A percentile compares a stretch with the other conserved stretches of the same genome.
These are phyloP conservation scores for Isatis tinctoria DNA, from an alignment of 345 rosid genomes.

Conservation along the genomic window DNA sequence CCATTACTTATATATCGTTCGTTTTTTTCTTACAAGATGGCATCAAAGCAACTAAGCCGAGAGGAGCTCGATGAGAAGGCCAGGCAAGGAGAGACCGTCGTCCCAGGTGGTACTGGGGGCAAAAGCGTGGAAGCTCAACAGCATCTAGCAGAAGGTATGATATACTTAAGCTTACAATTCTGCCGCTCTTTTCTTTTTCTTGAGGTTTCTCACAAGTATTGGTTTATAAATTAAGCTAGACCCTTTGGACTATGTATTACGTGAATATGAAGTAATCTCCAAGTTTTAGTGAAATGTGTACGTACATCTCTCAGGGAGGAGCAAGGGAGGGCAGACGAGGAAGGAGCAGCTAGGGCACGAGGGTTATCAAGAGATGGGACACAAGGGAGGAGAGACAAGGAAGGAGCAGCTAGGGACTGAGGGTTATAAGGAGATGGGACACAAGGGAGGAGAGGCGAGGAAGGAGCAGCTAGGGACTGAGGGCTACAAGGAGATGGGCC, in stretches of 20 bases:
- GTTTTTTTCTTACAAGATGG: constrained; percentile 24
- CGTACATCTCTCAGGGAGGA: constrained; percentile 28
- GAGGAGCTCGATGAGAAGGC: constrained; percentile 63
- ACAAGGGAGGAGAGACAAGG: constrained; percentile 50
- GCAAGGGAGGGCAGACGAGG: constrained; percentile 53
- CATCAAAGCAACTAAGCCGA: constrained; percentile 43
- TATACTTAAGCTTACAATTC: not conserved
- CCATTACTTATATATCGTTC: not conserved
- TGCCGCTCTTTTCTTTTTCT: not conserved
- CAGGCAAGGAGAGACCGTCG: constrained; percentile 65
- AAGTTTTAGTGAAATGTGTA: not conserved
- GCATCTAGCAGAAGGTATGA: constrained; percentile 70
- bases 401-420: constrained; percentile 66
- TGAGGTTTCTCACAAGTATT: not conserved
- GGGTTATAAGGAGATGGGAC: constrained; percentile 68
- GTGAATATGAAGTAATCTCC: not conserved
- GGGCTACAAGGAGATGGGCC: constrained; percentile 57
- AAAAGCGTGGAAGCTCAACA: constrained; percentile 88
- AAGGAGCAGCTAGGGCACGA: constrained; percentile 64
- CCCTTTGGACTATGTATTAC: not conserved
- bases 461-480: constrained; percentile 54
- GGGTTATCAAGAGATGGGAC: constrained; percentile 69
- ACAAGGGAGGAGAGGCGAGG: constrained; percentile 50
- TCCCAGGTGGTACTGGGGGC: constrained; percentile 82
- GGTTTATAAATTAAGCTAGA: not conserved